These are phyloP conservation scores for Pseudogymnoascus sp. DNA, from an alignment of 2,329 filamentous ascomycete genomes.

Conservation along the genomic window DNA sequence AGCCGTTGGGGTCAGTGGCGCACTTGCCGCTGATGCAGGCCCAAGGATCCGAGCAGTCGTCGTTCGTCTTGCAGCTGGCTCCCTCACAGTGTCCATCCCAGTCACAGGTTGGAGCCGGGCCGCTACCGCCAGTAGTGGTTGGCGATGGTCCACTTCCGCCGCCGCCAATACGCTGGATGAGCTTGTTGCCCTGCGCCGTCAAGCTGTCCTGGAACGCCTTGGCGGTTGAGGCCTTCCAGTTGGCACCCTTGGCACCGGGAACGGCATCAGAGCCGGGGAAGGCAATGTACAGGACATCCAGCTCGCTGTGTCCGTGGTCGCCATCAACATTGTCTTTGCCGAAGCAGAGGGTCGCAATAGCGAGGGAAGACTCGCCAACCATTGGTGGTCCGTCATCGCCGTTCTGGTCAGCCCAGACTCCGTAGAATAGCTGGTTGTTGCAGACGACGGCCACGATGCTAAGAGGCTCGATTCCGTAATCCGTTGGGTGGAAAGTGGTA, in stretches of 20 bases:
- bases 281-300: constrained; percentile 55
- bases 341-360: constrained; percentile 50
- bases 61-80: constrained; percentile 10
- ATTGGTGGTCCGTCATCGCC: constrained; percentile 41
- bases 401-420: constrained; percentile 55
- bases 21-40: constrained; percentile 13
- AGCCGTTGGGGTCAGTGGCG: background rate
- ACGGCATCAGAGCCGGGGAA: constrained; percentile 50
- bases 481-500: constrained; percentile 34
- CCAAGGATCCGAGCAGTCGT: constrained; percentile 16
- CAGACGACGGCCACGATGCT: constrained; percentile 50
- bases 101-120: constrained; percentile 10
- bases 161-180: constrained; percentile 36
- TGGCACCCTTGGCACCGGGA: constrained; percentile 43
- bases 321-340: constrained; percentile 42
- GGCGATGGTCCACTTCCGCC: constrained; percentile 6
- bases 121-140: constrained; percentile 6
- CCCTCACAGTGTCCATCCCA: constrained; percentile 18
- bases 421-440: constrained; percentile 43
- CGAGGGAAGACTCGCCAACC: constrained; percentile 49
- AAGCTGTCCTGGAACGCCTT: constrained; percentile 48
- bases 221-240: constrained; percentile 44
- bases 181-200: constrained; percentile 39
- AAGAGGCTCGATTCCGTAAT: constrained; percentile 40
- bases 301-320: constrained; percentile 44